A percentile compares a stretch with the other conserved stretches of the same genome.
These are phyloP conservation scores for Jatropha podagrica DNA, from an alignment of 441 rosid species.

Conservation along the genomic window DNA sequence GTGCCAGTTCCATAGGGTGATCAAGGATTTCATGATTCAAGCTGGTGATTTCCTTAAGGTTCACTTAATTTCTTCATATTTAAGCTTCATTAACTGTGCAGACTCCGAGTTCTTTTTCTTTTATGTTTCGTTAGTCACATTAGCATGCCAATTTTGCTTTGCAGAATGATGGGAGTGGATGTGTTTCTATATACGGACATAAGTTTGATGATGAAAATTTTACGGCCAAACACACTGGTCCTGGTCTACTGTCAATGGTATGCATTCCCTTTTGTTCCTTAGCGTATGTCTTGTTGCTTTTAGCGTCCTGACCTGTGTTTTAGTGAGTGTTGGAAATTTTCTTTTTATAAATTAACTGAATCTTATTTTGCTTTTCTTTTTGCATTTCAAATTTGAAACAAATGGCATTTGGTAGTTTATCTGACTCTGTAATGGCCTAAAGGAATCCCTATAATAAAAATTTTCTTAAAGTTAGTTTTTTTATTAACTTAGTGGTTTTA, in stretches of 20 bases:
- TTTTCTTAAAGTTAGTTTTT: neutral
- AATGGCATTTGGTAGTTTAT: neutral
- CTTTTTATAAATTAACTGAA: neutral
- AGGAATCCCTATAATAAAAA: neutral
- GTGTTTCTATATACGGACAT: constrained; percentile 77
- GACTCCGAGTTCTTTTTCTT: neutral
- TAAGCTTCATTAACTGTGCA: neutral
- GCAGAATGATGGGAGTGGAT: constrained; percentile 98
- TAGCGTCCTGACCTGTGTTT: neutral
- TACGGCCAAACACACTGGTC: constrained; percentile 91
- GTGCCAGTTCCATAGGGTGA: constrained; percentile 90
- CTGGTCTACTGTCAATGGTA: constrained; percentile 96
- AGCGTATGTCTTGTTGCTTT: neutral
- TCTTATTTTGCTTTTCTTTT: neutral
- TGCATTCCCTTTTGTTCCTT: neutral
- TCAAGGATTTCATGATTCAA: constrained; percentile 97
- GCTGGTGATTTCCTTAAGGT: constrained; percentile 96
- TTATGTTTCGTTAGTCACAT: neutral
- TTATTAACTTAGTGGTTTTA: neutral
- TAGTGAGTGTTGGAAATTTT: neutral
- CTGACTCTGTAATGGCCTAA: neutral
- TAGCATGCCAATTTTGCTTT: constrained; percentile 16
- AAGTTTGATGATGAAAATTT: constrained; percentile 91
- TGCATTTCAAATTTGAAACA: neutral
- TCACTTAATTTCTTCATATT: neutral